These are phyloP conservation scores for Lactarius sanguifluus DNA, from an alignment of 768 basidiomycete genomes.

Conservation along the genomic window DNA sequence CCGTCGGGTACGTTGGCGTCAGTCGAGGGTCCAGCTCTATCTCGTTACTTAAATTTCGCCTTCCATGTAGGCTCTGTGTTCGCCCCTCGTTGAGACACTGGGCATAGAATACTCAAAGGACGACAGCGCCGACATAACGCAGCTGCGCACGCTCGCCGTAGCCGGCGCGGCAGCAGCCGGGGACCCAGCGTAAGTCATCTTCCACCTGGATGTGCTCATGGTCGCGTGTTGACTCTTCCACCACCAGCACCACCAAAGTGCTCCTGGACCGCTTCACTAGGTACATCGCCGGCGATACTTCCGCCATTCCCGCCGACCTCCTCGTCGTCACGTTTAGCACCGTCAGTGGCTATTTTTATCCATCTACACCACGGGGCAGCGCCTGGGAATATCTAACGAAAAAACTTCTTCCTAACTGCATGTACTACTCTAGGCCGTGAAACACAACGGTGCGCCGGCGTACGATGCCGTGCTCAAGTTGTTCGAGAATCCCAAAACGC, in stretches of 20 bases:
- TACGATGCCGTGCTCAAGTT: constrained; percentile 71
- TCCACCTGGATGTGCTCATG: neutral
- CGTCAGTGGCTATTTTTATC: constrained; percentile 39
- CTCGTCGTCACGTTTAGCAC: constrained; percentile 52
- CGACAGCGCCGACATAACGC: constrained; percentile 67
- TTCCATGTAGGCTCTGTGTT: constrained; percentile 57
- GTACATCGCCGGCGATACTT: constrained; percentile 71
- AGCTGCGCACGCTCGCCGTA: constrained; percentile 76
- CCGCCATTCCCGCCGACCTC: constrained; percentile 78
- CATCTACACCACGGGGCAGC: no score
- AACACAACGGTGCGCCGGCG: constrained; percentile 70
- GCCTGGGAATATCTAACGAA: neutral
- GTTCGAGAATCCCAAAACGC: constrained; percentile 66
- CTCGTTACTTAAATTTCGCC: neutral
- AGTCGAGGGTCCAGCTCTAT: neutral
- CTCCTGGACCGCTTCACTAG: constrained; percentile 67
- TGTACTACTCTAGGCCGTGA: constrained; percentile 53
- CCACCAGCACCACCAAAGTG: constrained; percentile 67
- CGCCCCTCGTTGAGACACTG: constrained; percentile 72
- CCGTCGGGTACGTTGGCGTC: constrained; percentile 42
- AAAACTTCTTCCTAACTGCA: neutral
- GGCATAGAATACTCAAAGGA: constrained; percentile 70
- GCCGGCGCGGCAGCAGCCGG: constrained; percentile 49
- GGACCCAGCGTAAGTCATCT: constrained; percentile 40
- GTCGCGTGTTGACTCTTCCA: constrained; percentile 31